A percentile compares a stretch with the other conserved stretches of the same genome.
Conservation (phyloP, 345 rosid species). For the Balakata baccata region DNA sequence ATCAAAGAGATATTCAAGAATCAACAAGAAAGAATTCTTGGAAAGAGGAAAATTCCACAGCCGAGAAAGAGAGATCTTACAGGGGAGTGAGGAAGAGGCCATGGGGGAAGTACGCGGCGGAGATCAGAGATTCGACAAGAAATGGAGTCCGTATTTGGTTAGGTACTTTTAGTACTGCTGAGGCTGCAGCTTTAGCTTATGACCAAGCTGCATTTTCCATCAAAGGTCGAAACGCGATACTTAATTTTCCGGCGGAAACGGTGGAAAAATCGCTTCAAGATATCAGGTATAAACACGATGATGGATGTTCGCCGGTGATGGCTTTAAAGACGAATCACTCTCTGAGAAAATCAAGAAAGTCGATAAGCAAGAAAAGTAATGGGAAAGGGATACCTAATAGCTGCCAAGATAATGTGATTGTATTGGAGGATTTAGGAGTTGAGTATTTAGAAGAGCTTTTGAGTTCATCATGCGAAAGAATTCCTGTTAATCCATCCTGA, state of each 20-base stretch:
- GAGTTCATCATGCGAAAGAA: slow-evolving; percentile 18
- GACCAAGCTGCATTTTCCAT: slow-evolving; percentile 49
- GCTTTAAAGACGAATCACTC: slow-evolving; percentile 43
- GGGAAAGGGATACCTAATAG: neutral
- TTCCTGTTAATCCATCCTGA: slow-evolving; percentile 14
- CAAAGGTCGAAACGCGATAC: slow-evolving; percentile 41
- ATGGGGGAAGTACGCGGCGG: slow-evolving; percentile 55
- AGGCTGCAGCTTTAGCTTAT: slow-evolving; percentile 47
- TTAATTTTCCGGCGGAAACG: slow-evolving; percentile 42
- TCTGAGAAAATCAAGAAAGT: slow-evolving; percentile 33
- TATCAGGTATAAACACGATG: slow-evolving; percentile 32
- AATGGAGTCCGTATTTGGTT: slow-evolving; percentile 47
- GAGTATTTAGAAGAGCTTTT: slow-evolving; percentile 40
- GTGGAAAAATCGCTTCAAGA: slow-evolving; percentile 42
- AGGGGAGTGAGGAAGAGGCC: slow-evolving; percentile 49
- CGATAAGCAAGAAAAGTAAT: slow-evolving; percentile 12
- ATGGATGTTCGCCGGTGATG: slow-evolving; percentile 46
- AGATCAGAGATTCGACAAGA: slow-evolving; percentile 44
- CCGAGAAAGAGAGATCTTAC: slow-evolving; percentile 29
- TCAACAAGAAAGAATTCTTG: too few species aligned
- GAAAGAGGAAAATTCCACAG: neutral
- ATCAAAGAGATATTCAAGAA: too few species aligned
- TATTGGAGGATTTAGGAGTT: slow-evolving; percentile 39
- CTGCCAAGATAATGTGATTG: slow-evolving; percentile 19
- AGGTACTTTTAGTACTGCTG: slow-evolving; percentile 46